Evolutionary conservation across 192 early-diverging fungal species (phyloP).

Genomic region (Podila horticola): DNA sequence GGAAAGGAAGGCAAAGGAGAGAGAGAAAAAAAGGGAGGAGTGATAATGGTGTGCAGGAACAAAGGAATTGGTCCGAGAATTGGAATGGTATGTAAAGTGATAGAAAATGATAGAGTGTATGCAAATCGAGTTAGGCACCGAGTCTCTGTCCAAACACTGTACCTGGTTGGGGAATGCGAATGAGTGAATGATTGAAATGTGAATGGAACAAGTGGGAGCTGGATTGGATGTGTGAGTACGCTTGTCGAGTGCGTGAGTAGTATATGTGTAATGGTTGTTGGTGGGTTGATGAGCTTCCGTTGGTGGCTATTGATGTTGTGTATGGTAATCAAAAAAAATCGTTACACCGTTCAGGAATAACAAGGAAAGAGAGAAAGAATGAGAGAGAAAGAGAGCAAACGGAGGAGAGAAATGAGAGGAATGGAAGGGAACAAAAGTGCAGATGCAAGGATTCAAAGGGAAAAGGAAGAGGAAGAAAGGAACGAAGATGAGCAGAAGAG

Average conservation of each 20-base stretch:
- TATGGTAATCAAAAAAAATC: background rate
- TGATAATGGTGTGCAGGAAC: background rate
- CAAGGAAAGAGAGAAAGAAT: background rate
- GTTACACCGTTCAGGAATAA: background rate
- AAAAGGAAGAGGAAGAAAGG: background rate
- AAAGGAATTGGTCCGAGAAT: background rate
- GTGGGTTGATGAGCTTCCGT: conserved; percentile 5
- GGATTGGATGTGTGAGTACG: no score
- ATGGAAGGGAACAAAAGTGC: background rate
- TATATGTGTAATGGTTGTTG: conserved; percentile 2
- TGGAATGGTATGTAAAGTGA: background rate
- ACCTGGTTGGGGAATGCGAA: no score
- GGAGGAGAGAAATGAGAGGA: background rate
- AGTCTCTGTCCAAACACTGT: no score
- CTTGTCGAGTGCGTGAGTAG: no score
- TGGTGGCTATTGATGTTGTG: background rate
- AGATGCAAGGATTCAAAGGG: background rate
- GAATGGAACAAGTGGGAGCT: no score
- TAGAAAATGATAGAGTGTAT: background rate
- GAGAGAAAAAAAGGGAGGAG: background rate
- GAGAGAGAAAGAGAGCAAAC: background rate
- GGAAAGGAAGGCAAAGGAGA: background rate
- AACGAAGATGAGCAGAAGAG: background rate
- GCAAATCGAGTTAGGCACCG: no score
- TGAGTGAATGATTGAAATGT: no score